These are phyloP conservation scores for Panicum hallii DNA, from an alignment of 202 grass and related monocot species.

Conservation along the genomic window DNA sequence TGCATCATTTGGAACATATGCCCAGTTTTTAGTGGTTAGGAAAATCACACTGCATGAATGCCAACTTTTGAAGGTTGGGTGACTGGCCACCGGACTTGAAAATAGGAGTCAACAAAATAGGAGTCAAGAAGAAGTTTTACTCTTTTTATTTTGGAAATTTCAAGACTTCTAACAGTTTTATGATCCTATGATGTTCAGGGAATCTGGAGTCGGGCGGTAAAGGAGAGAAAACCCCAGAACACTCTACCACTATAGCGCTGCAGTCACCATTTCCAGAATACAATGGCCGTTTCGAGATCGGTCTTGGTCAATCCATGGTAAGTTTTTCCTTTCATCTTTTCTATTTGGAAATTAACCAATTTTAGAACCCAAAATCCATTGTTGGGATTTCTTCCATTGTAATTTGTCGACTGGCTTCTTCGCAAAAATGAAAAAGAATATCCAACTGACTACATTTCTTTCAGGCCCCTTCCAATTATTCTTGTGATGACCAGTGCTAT, in stretches of 20 bases:
- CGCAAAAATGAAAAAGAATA: background rate
- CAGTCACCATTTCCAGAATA: slow-evolving; percentile 61
- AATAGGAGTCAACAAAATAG: slow-evolving; percentile 22
- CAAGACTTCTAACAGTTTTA: background rate
- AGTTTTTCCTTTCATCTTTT: background rate
- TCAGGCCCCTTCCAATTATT: slow-evolving; percentile 65
- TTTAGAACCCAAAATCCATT: slow-evolving; percentile 12
- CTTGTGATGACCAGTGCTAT: slow-evolving; percentile 75
- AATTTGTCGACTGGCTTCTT: background rate
- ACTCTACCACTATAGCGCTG: slow-evolving; percentile 49
- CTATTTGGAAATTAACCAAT: background rate
- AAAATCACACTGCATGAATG: slow-evolving; percentile 13
- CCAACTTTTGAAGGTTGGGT: slow-evolving; percentile 11
- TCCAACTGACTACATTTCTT: slow-evolving; percentile 21
- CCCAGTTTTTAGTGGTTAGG: background rate
- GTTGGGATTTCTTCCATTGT: background rate
- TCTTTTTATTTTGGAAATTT: background rate
- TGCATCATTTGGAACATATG: background rate
- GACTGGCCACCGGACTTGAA: slow-evolving; percentile 22
- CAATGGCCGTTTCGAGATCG: slow-evolving; percentile 62
- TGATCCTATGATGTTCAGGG: slow-evolving; percentile 45
- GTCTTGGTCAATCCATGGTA: slow-evolving; percentile 76
- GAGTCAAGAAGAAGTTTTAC: background rate
- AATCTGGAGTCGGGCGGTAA: slow-evolving; percentile 42
- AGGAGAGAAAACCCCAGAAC: slow-evolving; percentile 56